These are phyloP conservation scores for Magnolia kwangsiensis DNA, from an alignment of 164 flowering plant species.

Conservation along the genomic window DNA sequence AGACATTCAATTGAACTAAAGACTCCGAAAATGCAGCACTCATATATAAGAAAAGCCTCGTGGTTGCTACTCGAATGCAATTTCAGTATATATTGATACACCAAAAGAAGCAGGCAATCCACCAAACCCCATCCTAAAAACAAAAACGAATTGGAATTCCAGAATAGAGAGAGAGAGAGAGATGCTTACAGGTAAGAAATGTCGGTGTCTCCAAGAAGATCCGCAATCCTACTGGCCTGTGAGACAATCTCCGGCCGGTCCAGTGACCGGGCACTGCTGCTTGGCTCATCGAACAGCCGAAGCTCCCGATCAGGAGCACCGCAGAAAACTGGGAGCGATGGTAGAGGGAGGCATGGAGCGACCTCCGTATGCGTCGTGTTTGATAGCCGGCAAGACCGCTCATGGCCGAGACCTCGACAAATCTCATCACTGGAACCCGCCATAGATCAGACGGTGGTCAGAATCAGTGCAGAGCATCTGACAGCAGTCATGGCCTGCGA, in stretches of 20 bases:
- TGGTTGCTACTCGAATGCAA: too few relatives aligned
- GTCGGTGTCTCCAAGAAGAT: constrained; percentile 72
- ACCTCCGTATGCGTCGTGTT: constrained; percentile 81
- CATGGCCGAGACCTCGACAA: constrained; percentile 40
- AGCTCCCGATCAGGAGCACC: constrained; percentile 74
- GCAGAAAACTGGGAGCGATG: constrained; percentile 77
- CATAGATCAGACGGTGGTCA: constrained; percentile 23
- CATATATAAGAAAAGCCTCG: too few relatives aligned
- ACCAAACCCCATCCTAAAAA: too few relatives aligned
- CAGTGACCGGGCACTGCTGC: constrained; percentile 25
- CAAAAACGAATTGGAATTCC: background rate
- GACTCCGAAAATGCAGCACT: too few relatives aligned
- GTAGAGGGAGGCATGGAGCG: constrained; percentile 76
- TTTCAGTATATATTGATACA: too few relatives aligned
- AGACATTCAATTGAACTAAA: too few relatives aligned
- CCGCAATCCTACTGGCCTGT: constrained; percentile 69
- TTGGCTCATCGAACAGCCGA: constrained; percentile 50
- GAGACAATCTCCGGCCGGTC: constrained; percentile 53
- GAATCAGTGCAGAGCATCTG: background rate
- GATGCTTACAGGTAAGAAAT: constrained; percentile 79
- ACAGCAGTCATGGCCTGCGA: background rate
- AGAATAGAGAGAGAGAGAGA: background rate
- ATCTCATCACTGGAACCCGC: constrained; percentile 23
- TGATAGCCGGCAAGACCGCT: constrained; percentile 37
- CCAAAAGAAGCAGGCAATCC: too few relatives aligned